These are phyloP conservation scores for Rhododendron simsii DNA, from an alignment of 148 eudicot species.

Conservation along the genomic window DNA sequence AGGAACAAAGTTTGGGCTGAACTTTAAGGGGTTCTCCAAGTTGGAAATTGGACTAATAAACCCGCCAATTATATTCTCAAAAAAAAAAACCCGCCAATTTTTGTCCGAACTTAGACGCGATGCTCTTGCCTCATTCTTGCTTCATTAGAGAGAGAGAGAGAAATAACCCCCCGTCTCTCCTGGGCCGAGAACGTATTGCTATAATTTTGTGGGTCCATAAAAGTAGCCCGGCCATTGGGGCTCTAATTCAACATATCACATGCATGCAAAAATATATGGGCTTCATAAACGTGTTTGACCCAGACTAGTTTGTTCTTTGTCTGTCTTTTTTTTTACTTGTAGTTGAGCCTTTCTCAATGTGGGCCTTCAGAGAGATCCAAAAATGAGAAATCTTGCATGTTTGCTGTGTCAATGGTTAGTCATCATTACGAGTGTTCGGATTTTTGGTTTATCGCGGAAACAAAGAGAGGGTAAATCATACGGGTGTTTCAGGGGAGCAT, in stretches of 20 bases:
- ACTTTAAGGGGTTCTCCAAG: neutral
- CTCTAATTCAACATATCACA: neutral
- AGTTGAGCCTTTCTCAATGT: neutral
- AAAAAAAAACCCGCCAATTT: too few relatives aligned
- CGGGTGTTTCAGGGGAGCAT: too few relatives aligned
- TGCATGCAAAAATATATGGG: neutral
- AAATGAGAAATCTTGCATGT: neutral
- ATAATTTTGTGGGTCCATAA: neutral
- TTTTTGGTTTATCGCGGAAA: too few relatives aligned
- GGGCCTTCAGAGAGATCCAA: neutral
- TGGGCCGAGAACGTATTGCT: neutral
- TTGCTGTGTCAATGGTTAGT: neutral
- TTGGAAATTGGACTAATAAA: neutral
- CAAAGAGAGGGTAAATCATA: too few relatives aligned
- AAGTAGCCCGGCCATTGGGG: neutral
- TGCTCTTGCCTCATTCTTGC: neutral
- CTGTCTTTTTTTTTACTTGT: too few relatives aligned
- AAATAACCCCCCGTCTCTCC: neutral
- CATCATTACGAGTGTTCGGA: neutral
- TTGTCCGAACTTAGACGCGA: neutral
- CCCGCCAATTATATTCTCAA: neutral
- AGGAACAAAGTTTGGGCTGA: neutral
- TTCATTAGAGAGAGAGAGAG: neutral
- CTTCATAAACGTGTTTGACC: neutral
- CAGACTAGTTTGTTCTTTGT: neutral